Base-by-base conservation (phyloP, 2,329 filamentous ascomycete species). In the Coniochaeta prunicola region DNA sequence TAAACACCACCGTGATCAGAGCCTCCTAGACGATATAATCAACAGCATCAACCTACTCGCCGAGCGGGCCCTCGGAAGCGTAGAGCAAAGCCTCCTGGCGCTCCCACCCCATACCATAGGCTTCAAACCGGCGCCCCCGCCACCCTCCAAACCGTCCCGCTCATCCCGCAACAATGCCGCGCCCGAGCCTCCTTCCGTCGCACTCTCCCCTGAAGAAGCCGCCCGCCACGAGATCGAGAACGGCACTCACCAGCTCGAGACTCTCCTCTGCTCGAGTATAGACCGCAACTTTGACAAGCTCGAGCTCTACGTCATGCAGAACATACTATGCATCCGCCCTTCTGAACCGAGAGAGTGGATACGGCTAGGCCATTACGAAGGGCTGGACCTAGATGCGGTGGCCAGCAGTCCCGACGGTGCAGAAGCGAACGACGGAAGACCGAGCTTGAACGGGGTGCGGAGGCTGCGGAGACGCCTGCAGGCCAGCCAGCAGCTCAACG, bases 1-100 rank as follows among this genome's bases (percentile, higher is more conserved):
- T 33, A 10, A 57, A n/a, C n/a, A n/a, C n/a, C 30, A 30, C 48
- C 28, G 15, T n/a, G 36, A 10, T n/a, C 68, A 96, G 92, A 90
- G 90, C 61, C 85, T 99, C 45, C 89, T 99, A 69, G 94, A 99
- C 83, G 93, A 97, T 76, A 92, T 97, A 67, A 96, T 97, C 77
- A 97, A 97, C 79, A 90, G 89, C 58, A 86, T 97, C 73, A 99
- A 97, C 77, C 90, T 93, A 68, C 84, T 97, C 67, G 89, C 94
- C 68, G 94, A 96, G 74, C 89, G 89, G 72, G 92, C 91, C 58
- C 87, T 96, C 68, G 90, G 91, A 68, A 91, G 89, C 61, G 86
- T 97, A 64, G 94, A 97, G 74, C 84, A 86, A 58, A 90, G 91
- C 1, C 85, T 99, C 21, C 79, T 91, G 55, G 82, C 82, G 56